Base-by-base conservation (phyloP, 257 asterid genomes). In the Penstemon davidsonii region DNA sequence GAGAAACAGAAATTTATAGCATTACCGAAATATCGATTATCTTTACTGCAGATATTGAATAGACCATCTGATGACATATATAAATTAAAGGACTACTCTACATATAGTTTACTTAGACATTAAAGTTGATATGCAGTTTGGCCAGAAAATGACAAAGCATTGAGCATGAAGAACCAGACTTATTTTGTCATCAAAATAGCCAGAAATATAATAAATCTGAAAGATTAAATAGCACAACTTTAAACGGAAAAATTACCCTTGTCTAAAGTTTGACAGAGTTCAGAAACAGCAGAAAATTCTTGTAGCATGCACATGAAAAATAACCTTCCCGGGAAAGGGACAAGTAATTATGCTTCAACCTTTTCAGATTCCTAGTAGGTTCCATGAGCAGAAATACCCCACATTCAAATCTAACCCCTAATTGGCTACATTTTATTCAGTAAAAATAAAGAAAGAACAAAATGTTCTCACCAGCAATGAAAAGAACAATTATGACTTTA, bases 151-250 rank as follows among this genome's bases (percentile, higher is more conserved):
- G 55, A 45, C 44, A 55, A 25, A 39, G 70, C 60, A 50, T 63
- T 47, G 66, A 50, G 46, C 66, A 55, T 43, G 52, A 61, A 33
- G 40, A 38, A 40, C 19, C 61, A 43, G 52, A 67, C 39, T 71
- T 19, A 63, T 18, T 4, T 5, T 18, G 57, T 12, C 37, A 33
- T 36, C 38, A 15, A n/a, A 15, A 55, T 8, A 78, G 19, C 59
- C 44, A 62, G 59, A 19, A 37, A 7, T 5, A 54, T 49, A 18
- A 61, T 36, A 11, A 52, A 6, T 13, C 68, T 52, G 78, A 55
- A 54, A 59, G 75, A 52, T 69, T 64, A 59, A 59, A 66, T 43
- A 47, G 68, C 69, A 61, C 49, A 69, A 65, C 18, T 60, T 47
- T 8, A 57, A 19, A 56, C 9, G 7, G 44, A 6, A 42, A 45